phyloP scores from a whole-genome alignment of 106 monocot species.

The Dendrobium officinale region DNA sequence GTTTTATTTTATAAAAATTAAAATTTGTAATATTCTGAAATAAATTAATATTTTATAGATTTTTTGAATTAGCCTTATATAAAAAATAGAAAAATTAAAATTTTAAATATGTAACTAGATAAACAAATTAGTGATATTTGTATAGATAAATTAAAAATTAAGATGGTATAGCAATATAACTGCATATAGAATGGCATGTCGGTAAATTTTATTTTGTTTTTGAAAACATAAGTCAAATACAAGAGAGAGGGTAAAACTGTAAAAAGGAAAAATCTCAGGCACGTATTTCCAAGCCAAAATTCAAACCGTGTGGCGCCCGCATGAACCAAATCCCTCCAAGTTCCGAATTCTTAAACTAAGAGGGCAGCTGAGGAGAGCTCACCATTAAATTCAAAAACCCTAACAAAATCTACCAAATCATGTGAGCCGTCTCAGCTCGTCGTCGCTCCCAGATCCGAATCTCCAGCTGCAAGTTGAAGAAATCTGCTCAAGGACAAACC shows the following conservation, averaged over 20 bases:
- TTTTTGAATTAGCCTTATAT: no score
- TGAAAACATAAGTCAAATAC: no score
- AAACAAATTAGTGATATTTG: no score
- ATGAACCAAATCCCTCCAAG: conserved; percentile 9
- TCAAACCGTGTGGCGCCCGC: conserved; percentile 1
- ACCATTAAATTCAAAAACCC: conserved; percentile 6
- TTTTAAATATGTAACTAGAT: no score
- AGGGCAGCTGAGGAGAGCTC: neutral
- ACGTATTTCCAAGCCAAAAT: neutral
- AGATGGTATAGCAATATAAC: no score
- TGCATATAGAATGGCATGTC: no score
- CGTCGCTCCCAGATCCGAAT: neutral
- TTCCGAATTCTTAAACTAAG: neutral
- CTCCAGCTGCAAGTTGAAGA: neutral
- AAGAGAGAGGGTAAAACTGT: neutral
- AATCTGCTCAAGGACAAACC: neutral
- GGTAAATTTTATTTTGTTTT: no score
- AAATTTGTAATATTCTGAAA: no score
- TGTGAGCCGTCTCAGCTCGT: neutral
- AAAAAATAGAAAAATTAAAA: no score
- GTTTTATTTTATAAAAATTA: no score
- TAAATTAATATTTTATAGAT: no score
- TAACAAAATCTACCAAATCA: neutral
- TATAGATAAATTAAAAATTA: no score
- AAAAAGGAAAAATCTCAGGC: neutral